Percentiles rank a stretch among this genome's conserved stretches.
phyloP scores from a whole-genome alignment of 306 rosid genomes.

The Morella rubra region DNA sequence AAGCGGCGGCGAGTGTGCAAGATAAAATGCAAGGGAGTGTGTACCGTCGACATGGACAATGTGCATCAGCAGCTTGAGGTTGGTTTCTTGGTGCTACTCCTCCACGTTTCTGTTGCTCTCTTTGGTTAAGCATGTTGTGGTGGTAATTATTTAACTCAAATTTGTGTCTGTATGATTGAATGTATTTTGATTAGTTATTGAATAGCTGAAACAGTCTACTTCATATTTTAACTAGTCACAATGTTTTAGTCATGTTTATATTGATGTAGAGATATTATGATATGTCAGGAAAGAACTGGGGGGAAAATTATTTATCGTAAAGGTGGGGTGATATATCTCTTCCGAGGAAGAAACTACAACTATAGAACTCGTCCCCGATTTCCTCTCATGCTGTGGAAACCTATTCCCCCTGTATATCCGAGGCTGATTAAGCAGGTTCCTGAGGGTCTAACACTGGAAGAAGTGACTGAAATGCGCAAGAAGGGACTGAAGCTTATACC shows the following conservation, averaged over 20 bases:
- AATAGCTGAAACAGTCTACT: not conserved
- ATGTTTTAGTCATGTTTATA: not conserved
- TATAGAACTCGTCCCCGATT: constrained; percentile 69
- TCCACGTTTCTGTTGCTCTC: not conserved
- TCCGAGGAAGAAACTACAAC: constrained; percentile 93
- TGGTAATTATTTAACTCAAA: no score
- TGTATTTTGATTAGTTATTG: constrained; percentile 9
- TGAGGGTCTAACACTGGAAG: constrained; percentile 68
- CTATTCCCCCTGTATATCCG: constrained; percentile 84
- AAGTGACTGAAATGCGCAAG: constrained; percentile 70
- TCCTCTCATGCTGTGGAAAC: constrained; percentile 99
- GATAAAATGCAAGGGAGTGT: constrained; percentile 90
- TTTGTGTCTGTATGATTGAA: not conserved
- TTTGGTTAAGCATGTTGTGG: not conserved
- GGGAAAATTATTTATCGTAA: constrained; percentile 64
- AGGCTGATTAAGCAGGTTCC: constrained; percentile 63
- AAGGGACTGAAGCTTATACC: constrained; percentile 73
- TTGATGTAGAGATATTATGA: not conserved
- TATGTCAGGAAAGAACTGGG: constrained; percentile 80
- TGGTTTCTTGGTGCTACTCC: constrained; percentile 27
- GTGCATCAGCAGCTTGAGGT: constrained; percentile 85
- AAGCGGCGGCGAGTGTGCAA: constrained; percentile 92
- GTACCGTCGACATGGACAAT: constrained; percentile 84
- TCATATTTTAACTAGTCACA: not conserved
- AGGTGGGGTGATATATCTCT: constrained; percentile 78